Evolutionary conservation across 2,329 filamentous ascomycete species (phyloP), one percentile per base, ranked within the genome.

Genomic region (Hymenoscyphus scutula): DNA sequence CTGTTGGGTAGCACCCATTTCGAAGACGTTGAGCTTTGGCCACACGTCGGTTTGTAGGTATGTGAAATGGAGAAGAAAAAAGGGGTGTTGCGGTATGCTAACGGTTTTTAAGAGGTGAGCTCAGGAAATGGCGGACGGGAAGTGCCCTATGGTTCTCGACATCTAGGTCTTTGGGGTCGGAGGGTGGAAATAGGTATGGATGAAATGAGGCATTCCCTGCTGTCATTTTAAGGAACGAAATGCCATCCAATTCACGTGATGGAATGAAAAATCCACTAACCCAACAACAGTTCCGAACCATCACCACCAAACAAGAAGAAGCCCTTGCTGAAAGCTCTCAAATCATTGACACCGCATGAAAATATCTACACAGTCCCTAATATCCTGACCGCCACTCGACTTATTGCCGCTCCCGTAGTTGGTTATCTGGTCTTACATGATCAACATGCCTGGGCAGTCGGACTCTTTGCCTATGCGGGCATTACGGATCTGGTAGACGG

Each of bases 281-380:
- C 7, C 17, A 37, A 29, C 19, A 13, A 30, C n/a, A 64, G 59
- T 19, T 23, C 41, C 2, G 6, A 54, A 38, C 37, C 13, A 11
- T 19, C 48, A 23, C 5, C 41, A 56, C 51, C 56, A 51, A 32
- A 53, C 55, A 30, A 41, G 29, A 61, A 58, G 41, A 64, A 61
- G 55, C 60, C 60, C 41, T 56, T 72, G 3, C 59, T 73, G 7
- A 71, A 71, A 27, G 70, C 67, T 17, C 57, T 75, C 8, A 68
- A 66, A 32, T 64, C 71, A 37, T 61, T 74, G 13, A 74, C 72
- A 5, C 72, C 80, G 8, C 91, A 89, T 74, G 95, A 99, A 77
- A 92, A 99, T 74, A 97, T 99, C 73, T 97, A 96, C 79, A 99
- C 92, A 38, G 74, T 99, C n/a, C 95, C 95, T 48, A 99, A 99